Conservation (phyloP, 2,329 filamentous ascomycete species). For the Thielaviopsis populi region DNA sequence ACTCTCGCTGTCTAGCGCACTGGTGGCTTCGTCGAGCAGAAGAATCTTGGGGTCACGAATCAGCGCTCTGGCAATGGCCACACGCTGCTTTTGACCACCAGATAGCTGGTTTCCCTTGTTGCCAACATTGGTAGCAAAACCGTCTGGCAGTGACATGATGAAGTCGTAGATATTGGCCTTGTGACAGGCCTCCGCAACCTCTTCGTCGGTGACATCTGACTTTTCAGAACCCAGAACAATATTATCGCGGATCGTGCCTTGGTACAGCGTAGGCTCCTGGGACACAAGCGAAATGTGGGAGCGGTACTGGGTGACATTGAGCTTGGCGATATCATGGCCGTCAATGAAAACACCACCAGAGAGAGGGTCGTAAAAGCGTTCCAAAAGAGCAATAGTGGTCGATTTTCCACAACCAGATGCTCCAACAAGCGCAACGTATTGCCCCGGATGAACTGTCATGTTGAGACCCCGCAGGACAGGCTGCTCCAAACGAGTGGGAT, state of each 20-base stretch:
- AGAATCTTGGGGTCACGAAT: constrained; percentile 83
- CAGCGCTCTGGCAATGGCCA: constrained; percentile 82
- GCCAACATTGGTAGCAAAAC: constrained; percentile 73
- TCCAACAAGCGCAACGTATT: constrained; percentile 84
- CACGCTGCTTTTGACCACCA: constrained; percentile 87
- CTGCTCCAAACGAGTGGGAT: constrained; percentile 79
- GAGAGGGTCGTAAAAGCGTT: constrained; percentile 87
- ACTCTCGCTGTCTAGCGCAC: constrained; percentile 58
- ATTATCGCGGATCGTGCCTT: constrained; percentile 82
- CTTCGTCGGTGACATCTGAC: constrained; percentile 54
- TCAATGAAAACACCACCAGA: constrained; percentile 70
- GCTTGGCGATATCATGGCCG: constrained; percentile 59
- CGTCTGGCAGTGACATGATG: constrained; percentile 71
- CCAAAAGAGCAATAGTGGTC: constrained; percentile 79
- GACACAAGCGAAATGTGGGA: constrained; percentile 73
- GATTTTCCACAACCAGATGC: constrained; percentile 88
- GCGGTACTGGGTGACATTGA: constrained; percentile 80
- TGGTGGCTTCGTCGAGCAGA: constrained; percentile 68
- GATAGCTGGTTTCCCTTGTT: constrained; percentile 73
- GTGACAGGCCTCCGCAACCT: constrained; percentile 63
- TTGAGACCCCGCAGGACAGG: constrained; percentile 81
- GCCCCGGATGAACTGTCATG: constrained; percentile 56
- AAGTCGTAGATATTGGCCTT: constrained; percentile 92
- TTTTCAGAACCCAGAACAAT: constrained; percentile 59
- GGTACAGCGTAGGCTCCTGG: constrained; percentile 89